Conservation (phyloP, 805 yeast species). For the Metschnikowia bowlesiae region DNA sequence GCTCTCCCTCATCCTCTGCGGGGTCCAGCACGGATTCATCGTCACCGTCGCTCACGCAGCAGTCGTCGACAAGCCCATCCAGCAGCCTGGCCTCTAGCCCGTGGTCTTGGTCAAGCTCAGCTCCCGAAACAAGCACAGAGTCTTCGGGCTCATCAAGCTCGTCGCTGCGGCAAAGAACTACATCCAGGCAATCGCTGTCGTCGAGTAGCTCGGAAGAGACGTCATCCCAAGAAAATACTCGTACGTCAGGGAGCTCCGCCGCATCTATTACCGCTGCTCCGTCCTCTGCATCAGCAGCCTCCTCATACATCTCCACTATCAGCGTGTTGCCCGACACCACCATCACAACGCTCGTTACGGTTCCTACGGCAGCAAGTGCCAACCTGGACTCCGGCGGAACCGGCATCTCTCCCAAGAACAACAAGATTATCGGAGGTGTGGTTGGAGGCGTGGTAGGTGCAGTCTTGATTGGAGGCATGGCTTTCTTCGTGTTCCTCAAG, state of each 20-base stretch:
- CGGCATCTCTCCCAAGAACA: constrained; percentile 10
- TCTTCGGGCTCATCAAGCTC: constrained; percentile 3
- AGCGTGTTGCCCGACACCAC: constrained; percentile 30
- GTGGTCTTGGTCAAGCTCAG: constrained; percentile 14
- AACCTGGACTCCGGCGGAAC: constrained; percentile 6
- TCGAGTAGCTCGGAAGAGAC: constrained; percentile 2
- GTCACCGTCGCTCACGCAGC: constrained; percentile 13
- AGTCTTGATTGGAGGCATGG: constrained; percentile 35
- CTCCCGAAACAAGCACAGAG: constrained; percentile 6
- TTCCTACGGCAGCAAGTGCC: constrained; percentile 29
- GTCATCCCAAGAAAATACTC: neutral
- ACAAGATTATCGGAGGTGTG: constrained; percentile 40
- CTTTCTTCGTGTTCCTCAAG: constrained; percentile 33
- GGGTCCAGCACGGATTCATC: constrained; percentile 7
- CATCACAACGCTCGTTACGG: constrained; percentile 36
- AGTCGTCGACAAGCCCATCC: constrained; percentile 23
- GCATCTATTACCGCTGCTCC: constrained; percentile 7
- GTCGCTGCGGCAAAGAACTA: constrained; percentile 1
- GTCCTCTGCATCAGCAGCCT: constrained; percentile 2
- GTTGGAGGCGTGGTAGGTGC: constrained; percentile 47
- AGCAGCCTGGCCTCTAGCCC: constrained; percentile 14
- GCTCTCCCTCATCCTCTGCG: constrained; percentile 10
- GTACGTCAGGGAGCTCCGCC: neutral
- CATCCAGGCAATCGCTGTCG: constrained; percentile 1
- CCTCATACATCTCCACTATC: constrained; percentile 17